These are phyloP conservation scores for Pestalotiopsis sp. DNA, from an alignment of 2,329 filamentous ascomycete genomes.

Conservation along the genomic window DNA sequence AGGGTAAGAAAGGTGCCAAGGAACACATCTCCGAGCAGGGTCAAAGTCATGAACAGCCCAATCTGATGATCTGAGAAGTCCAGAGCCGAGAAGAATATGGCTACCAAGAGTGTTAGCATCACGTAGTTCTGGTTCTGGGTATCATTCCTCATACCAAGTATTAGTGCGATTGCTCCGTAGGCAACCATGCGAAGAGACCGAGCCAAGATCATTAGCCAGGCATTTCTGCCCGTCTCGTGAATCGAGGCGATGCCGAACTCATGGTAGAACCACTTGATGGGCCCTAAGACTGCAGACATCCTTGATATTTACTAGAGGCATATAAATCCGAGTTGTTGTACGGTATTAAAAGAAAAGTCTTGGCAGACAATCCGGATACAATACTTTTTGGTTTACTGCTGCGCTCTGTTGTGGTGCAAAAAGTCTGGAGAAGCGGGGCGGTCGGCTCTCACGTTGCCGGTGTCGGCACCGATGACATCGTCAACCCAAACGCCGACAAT, in stretches of 20 bases:
- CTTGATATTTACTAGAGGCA: neutral
- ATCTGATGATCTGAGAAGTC: conserved; percentile 59
- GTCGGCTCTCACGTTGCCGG: neutral
- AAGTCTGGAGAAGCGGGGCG: neutral
- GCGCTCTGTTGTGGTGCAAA: neutral
- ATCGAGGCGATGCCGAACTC: conserved; percentile 52
- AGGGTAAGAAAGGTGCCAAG: conserved; percentile 60
- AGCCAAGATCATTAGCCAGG: conserved; percentile 54
- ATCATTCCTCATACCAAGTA: conserved; percentile 43
- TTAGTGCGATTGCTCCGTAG: conserved; percentile 62
- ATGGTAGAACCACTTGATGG: conserved; percentile 37
- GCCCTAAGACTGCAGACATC: conserved; percentile 23
- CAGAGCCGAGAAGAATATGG: conserved; percentile 60
- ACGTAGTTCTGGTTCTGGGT: neutral
- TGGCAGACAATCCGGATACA: neutral
- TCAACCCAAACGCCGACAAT: neutral
- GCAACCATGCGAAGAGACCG: conserved; percentile 61
- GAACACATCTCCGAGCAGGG: conserved; percentile 60
- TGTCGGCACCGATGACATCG: conserved; percentile 11
- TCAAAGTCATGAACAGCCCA: conserved; percentile 67
- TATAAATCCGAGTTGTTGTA: neutral
- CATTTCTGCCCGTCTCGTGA: conserved; percentile 47
- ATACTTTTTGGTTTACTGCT: neutral
- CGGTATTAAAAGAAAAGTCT: neutral
- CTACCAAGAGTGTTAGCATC: conserved; percentile 14